Evolutionary conservation across 192 early-diverging fungal genomes (phyloP).

Genomic region (Umbelopsis sp.): DNA sequence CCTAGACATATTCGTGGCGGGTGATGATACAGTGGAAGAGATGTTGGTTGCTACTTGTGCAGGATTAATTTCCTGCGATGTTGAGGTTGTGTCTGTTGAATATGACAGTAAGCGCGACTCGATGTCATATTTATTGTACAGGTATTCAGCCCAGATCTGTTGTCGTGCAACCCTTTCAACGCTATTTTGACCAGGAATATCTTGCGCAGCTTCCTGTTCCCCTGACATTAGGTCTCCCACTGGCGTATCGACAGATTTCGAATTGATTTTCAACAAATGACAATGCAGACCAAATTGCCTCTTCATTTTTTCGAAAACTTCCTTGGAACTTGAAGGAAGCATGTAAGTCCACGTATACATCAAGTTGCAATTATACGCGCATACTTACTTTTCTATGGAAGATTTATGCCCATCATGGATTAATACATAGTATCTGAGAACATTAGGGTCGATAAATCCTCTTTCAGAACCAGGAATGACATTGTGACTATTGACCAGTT

Average conservation of each 20-base stretch:
- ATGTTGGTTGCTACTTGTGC: not conserved
- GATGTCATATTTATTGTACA: conserved; percentile 16
- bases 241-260: conserved; percentile 25
- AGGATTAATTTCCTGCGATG: not conserved
- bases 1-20: not conserved
- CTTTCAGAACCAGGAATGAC: conserved; percentile 49
- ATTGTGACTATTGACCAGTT: conserved; percentile 53
- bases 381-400: conserved; percentile 55
- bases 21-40: conserved; percentile 3
- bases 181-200: not conserved
- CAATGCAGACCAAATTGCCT: conserved; percentile 66
- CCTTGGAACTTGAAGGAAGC: conserved; percentile 56
- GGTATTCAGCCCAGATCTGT: conserved; percentile 18
- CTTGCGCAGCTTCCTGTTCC: not conserved
- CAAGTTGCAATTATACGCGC: not conserved
- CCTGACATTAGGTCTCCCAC: not conserved
- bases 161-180: conserved; percentile 6
- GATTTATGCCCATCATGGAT: conserved; percentile 77
- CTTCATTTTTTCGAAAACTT: conserved; percentile 64
- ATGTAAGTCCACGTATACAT: not conserved
- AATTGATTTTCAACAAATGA: conserved; percentile 65
- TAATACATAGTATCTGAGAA: conserved; percentile 83
- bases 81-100: not conserved
- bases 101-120: conserved; percentile 17
- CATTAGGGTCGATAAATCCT: conserved; percentile 76